Percentiles rank a stretch among this genome's conserved stretches.
phyloP scores from a whole-genome alignment of 2,329 filamentous ascomycete species.

The Exophiala sp. region DNA sequence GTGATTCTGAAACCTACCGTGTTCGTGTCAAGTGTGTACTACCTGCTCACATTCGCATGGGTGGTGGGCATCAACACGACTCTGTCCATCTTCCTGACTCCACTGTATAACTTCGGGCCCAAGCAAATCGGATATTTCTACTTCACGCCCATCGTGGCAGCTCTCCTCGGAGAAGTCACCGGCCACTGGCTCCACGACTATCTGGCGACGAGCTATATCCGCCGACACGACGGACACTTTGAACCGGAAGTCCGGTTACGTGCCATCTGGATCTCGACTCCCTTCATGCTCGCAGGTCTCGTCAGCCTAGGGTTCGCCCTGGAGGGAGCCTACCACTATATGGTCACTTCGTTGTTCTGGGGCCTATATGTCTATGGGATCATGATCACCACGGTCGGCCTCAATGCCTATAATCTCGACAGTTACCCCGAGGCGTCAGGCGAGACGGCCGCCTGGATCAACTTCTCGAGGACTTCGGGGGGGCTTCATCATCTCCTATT shows the following conservation, averaged over 20 bases:
- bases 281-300: slow-evolving; percentile 48
- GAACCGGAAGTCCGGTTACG: slow-evolving; percentile 53
- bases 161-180: slow-evolving; percentile 48
- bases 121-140: slow-evolving; percentile 52
- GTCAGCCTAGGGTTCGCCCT: slow-evolving; percentile 51
- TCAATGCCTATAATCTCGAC: slow-evolving; percentile 51
- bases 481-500: slow-evolving; percentile 46
- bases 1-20: slow-evolving; percentile 39
- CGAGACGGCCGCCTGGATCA: slow-evolving; percentile 50
- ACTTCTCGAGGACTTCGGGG: slow-evolving; percentile 46
- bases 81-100: slow-evolving; percentile 47
- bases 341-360: slow-evolving; percentile 47
- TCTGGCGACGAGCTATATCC: slow-evolving; percentile 43
- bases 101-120: slow-evolving; percentile 47
- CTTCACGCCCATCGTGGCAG: slow-evolving; percentile 53
- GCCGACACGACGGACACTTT: slow-evolving; percentile 47
- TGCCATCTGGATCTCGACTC: slow-evolving; percentile 44
- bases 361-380: slow-evolving; percentile 45
- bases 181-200: slow-evolving; percentile 55
- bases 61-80: slow-evolving; percentile 52
- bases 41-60: slow-evolving; percentile 40
- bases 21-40: slow-evolving; percentile 35
- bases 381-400: slow-evolving; percentile 38
- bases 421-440: slow-evolving; percentile 52
- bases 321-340: slow-evolving; percentile 48